Evolutionary conservation across 2,329 filamentous ascomycete species (phyloP), one percentile per base, ranked within the genome.

Genomic region (Reticulascus tulasneorum): DNA sequence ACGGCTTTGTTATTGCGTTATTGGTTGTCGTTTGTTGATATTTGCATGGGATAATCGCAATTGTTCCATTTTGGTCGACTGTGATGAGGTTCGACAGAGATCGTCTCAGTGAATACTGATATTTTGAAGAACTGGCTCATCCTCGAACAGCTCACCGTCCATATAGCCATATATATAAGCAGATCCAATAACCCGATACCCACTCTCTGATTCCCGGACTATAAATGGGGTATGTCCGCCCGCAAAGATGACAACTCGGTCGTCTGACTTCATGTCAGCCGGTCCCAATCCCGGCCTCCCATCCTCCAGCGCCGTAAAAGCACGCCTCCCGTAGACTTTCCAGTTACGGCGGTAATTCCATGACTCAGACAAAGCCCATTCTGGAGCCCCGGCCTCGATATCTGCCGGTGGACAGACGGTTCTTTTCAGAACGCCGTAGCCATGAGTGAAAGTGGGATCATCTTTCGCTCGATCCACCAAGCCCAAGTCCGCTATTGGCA

Each of bases 401-500:
- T 11, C 22, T 16, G 12, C 19, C 7, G 22, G 19, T 11, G 15
- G 17, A 12, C 19, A 29, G 15, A 16, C 21, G 4, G n/a, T 15
- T 18, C 17, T 26, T 16, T 12, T 15, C 11, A 33, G 23, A n/a
- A 23, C 20, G 4, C 28, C n/a, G 22, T 32, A 21, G n/a, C n/a
- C 29, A 8, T 33, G 11, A 26, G 18, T 20, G 26, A 19, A 30
- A 15, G 25, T 27, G 26, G 28, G 25, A 22, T 30, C 33, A 19
- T 20, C 20, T n/a, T 35, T 30, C 15, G 33, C 33, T 12, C 33
- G 33, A 3, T 29, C 25, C 19, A 30, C 19, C 3, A 30, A 17
- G 20, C 33, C 33, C 26, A 35, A 29, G 20, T 35, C 33, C 18
- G 33, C 27, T n/a, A 35, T 35, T 11, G 33, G 33, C 9, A 30